These are phyloP conservation scores for Neurospora sp. DNA, from an alignment of 495 filamentous ascomycete species.

Conservation along the genomic window DNA sequence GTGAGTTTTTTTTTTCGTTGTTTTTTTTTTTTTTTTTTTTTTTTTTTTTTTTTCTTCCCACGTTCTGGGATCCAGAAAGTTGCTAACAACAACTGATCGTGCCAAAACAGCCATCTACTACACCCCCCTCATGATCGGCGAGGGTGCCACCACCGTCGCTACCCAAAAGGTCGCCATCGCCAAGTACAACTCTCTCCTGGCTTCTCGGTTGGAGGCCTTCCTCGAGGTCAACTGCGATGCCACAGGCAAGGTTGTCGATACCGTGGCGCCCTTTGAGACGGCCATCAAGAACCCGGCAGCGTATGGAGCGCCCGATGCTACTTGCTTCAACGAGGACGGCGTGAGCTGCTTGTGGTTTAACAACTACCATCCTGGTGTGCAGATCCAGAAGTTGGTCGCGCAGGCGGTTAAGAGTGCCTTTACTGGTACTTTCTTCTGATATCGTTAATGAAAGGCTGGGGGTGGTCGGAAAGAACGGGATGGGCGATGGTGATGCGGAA, in stretches of 20 bases:
- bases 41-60: background rate
- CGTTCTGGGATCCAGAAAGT: background rate
- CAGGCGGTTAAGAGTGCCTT: slow-evolving; percentile 33
- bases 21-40: background rate
- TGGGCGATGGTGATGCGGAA: background rate
- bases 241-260: slow-evolving; percentile 28
- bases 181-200: slow-evolving; percentile 29
- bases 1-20: slow-evolving; percentile 12
- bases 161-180: slow-evolving; percentile 27
- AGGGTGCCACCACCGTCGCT: slow-evolving; percentile 12
- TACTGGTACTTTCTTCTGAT: slow-evolving; percentile 19
- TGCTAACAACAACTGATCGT: background rate
- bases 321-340: slow-evolving; percentile 35
- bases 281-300: slow-evolving; percentile 30
- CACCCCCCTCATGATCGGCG: slow-evolving; percentile 41
- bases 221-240: slow-evolving; percentile 19
- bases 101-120: slow-evolving; percentile 44
- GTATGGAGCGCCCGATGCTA: slow-evolving; percentile 34
- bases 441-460: background rate
- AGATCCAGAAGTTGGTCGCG: slow-evolving; percentile 28
- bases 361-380: slow-evolving; percentile 34
- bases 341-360: slow-evolving; percentile 36
- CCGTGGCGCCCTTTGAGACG: slow-evolving; percentile 26
- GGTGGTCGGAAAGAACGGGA: background rate
- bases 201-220: slow-evolving; percentile 16